Evolutionary conservation across 1,284 basidiomycete species (phyloP).

Genomic region (Pseudozyma sp.): DNA sequence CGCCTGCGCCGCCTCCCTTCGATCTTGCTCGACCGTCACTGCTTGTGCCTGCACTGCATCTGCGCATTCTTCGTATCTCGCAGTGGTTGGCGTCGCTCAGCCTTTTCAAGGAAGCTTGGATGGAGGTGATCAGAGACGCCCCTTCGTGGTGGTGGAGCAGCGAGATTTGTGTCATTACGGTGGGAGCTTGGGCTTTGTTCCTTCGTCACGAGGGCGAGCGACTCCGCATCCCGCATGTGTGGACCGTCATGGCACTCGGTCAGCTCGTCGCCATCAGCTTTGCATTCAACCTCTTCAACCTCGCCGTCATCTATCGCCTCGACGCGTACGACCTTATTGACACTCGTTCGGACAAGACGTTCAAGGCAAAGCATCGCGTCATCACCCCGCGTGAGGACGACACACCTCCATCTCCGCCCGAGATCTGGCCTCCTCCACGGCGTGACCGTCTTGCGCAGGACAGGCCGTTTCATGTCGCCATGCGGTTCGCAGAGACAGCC

Average conservation of each 20-base stretch:
- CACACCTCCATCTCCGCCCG: background rate
- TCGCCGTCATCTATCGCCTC: slow-evolving; percentile 73
- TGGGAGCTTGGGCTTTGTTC: slow-evolving; percentile 76
- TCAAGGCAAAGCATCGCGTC: slow-evolving; percentile 13
- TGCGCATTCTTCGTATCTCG: slow-evolving; percentile 62
- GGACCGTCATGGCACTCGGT: slow-evolving; percentile 81
- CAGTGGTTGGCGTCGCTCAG: slow-evolving; percentile 75
- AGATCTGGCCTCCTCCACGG: background rate
- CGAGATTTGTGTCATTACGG: slow-evolving; percentile 78
- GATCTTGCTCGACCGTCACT: slow-evolving; percentile 16
- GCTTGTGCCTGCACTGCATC: slow-evolving; percentile 68
- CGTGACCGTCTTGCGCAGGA: background rate
- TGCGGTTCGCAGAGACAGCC: background rate
- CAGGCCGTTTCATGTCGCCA: background rate
- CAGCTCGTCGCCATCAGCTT: slow-evolving; percentile 81
- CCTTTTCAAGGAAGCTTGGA: slow-evolving; percentile 78
- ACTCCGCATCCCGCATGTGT: slow-evolving; percentile 73
- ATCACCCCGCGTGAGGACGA: slow-evolving; percentile 14
- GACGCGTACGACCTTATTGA: slow-evolving; percentile 14
- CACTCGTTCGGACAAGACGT: slow-evolving; percentile 11
- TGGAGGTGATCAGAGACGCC: slow-evolving; percentile 71
- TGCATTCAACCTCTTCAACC: slow-evolving; percentile 77
- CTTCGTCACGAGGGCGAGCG: slow-evolving; percentile 73
- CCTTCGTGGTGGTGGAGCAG: slow-evolving; percentile 81
- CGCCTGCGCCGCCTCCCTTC: slow-evolving; percentile 25